A percentile compares a stretch with the other conserved stretches of the same genome.
Conservation (phyloP, 202 grass and related monocot species). For the Eragrostis tef region DNA sequence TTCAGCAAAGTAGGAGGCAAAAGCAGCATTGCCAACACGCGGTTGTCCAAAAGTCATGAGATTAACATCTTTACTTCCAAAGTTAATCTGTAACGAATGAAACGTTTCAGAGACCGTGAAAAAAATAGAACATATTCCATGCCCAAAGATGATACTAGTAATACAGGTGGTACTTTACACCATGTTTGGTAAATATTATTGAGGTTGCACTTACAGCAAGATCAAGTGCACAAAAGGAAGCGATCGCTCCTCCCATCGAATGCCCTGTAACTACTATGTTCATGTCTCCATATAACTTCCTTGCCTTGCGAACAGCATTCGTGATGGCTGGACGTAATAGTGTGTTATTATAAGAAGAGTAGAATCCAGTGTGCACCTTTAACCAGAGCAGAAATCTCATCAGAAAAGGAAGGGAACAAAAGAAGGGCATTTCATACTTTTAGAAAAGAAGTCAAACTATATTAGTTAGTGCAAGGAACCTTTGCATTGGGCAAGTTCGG, state of each 20-base stretch:
- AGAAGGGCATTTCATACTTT: not conserved
- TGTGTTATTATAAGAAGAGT: conserved; percentile 86
- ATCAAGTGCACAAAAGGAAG: conserved; percentile 92
- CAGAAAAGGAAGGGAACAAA: not conserved
- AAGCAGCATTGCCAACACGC: conserved; percentile 81
- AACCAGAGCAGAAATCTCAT: conserved; percentile 44
- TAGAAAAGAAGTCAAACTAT: conserved; percentile 2
- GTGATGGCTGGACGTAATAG: conserved; percentile 58
- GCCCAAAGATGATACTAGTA: not conserved
- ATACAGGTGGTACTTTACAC: not conserved
- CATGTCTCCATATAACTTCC: conserved; percentile 55
- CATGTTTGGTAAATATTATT: not conserved
- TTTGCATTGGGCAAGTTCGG: conserved; percentile 70
- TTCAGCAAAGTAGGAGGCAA: conserved; percentile 69
- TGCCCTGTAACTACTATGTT: conserved; percentile 77
- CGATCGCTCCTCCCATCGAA: conserved; percentile 91
- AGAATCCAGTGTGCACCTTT: conserved; percentile 90
- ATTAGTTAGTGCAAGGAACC: conserved; percentile 45
- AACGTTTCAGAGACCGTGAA: not conserved
- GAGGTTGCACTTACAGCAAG: conserved; percentile 60
- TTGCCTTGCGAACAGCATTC: conserved; percentile 67
- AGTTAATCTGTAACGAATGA: conserved; percentile 51
- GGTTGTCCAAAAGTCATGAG: conserved; percentile 93
- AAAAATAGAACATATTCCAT: not conserved
- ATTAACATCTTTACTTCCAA: conserved; percentile 68